Conservation (phyloP, 1,284 basidiomycete species). For the Ustilago trichophora region DNA sequence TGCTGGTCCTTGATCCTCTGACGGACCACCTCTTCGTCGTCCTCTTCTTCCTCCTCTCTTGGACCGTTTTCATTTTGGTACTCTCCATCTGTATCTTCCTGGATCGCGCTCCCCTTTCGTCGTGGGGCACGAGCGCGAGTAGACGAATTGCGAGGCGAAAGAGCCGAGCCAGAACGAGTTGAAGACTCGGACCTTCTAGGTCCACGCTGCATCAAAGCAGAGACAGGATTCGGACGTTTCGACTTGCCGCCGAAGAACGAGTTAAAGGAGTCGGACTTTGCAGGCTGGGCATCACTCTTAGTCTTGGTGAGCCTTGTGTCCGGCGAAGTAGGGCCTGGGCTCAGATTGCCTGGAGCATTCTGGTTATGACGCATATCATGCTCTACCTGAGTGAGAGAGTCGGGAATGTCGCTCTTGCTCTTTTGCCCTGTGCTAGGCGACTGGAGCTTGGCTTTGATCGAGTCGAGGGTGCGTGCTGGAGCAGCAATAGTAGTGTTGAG, state of each 20-base stretch:
- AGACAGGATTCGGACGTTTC: background rate
- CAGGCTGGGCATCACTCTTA: background rate
- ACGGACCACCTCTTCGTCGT: slow-evolving; percentile 22
- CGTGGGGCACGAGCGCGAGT: background rate
- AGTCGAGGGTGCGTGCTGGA: slow-evolving; percentile 19
- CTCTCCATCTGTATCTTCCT: slow-evolving; percentile 3
- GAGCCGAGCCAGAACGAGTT: background rate
- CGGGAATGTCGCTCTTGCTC: slow-evolving; percentile 35
- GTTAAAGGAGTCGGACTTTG: slow-evolving; percentile 9
- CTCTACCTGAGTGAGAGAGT: slow-evolving; percentile 15
- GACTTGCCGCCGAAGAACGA: slow-evolving; percentile 8
- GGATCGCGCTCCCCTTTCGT: slow-evolving; percentile 2
- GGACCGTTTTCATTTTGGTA: background rate
- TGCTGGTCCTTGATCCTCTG: slow-evolving; percentile 33
- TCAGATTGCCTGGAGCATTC: slow-evolving; percentile 17
- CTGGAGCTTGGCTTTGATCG: slow-evolving; percentile 31
- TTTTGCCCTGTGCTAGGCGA: slow-evolving; percentile 24
- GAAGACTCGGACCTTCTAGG: slow-evolving; percentile 1
- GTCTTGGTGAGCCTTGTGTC: background rate
- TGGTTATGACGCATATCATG: slow-evolving; percentile 23
- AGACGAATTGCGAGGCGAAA: slow-evolving; percentile 3
- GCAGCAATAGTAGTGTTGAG: slow-evolving; percentile 23
- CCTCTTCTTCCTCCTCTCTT: slow-evolving; percentile 22
- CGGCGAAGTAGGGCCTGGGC: background rate
- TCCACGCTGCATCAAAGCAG: slow-evolving; percentile 11